phyloP scores from a whole-genome alignment of 2,329 filamentous ascomycete species.

The Hypomyces rosellus region DNA sequence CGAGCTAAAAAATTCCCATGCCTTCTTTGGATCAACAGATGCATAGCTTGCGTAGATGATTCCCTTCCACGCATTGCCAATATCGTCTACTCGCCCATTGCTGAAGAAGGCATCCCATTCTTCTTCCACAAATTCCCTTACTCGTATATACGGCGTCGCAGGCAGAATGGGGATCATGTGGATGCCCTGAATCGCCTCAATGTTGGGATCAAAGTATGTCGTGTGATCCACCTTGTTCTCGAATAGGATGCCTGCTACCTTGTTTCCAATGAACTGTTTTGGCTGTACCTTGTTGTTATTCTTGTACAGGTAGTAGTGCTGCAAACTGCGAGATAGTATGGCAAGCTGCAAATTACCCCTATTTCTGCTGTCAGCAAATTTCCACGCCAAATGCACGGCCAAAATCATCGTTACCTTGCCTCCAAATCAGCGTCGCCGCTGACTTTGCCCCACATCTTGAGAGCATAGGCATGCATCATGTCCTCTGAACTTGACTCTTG shows the following conservation, averaged over 20 bases:
- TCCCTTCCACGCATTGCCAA: constrained; percentile 76
- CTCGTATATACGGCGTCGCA: constrained; percentile 60
- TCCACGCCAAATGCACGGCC: background rate
- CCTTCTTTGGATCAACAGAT: constrained; percentile 61
- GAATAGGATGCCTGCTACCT: constrained; percentile 66
- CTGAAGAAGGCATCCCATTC: constrained; percentile 81
- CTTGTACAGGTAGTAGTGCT: constrained; percentile 76
- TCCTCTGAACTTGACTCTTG: constrained; percentile 90
- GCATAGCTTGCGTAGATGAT: constrained; percentile 79
- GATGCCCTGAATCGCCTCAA: constrained; percentile 69
- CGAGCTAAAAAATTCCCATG: constrained; percentile 70
- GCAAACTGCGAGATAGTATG: constrained; percentile 65
- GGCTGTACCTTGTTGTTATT: constrained; percentile 65
- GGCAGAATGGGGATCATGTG: constrained; percentile 77
- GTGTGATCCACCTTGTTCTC: constrained; percentile 95
- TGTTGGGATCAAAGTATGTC: constrained; percentile 74
- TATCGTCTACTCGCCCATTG: constrained; percentile 55
- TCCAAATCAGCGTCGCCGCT: constrained; percentile 74
- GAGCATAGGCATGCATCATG: constrained; percentile 74
- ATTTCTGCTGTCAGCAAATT: constrained; percentile 2
- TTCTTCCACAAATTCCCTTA: constrained; percentile 63
- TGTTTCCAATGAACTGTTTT: constrained; percentile 72
- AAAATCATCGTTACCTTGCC: constrained; percentile 46
- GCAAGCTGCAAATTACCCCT: constrained; percentile 78
- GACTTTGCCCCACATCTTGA: constrained; percentile 90